Percentiles rank a stretch among this genome's conserved stretches.
phyloP scores from a whole-genome alignment of 176 grass and related monocot species.

The Eleusine indica region DNA sequence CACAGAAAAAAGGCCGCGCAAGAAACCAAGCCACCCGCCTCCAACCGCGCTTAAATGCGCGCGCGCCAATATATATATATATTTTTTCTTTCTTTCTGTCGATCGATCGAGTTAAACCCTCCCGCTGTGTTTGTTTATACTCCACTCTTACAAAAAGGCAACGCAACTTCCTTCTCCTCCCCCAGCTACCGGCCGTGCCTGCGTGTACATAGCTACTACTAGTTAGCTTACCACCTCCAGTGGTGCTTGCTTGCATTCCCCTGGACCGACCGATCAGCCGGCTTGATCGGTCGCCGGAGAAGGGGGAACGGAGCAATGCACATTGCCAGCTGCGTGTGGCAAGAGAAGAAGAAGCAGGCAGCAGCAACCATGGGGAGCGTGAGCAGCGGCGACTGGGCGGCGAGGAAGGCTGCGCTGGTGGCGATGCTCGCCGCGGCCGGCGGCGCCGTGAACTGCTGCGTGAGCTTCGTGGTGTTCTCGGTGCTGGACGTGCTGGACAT shows the following conservation, averaged over 20 bases:
- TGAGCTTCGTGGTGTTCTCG: constrained; percentile 96
- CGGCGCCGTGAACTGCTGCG: constrained; percentile 54
- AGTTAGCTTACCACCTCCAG: too few species aligned
- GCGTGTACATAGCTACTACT: not conserved
- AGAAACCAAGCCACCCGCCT: constrained; percentile 46
- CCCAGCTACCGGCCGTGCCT: not conserved
- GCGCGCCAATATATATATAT: constrained; percentile 4
- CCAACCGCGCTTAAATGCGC: constrained; percentile 61
- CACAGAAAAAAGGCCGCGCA: not conserved
- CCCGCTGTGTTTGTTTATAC: not conserved
- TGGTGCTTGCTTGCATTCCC: not conserved
- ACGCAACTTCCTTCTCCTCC: too few species aligned
- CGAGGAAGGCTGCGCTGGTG: not conserved
- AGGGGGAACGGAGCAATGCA: constrained; percentile 42
- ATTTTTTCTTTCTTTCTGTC: not conserved
- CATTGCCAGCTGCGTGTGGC: constrained; percentile 53
- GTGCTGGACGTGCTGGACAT: constrained; percentile 80
- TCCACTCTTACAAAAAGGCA: constrained; percentile 45
- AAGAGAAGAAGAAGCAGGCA: constrained; percentile 39
- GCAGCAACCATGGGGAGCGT: constrained; percentile 13
- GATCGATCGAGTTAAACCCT: not conserved
- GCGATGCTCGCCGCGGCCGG: constrained; percentile 30
- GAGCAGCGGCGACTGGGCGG: not conserved
- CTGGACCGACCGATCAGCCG: too few species aligned
- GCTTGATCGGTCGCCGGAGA: not conserved